Evolutionary conservation across 2,329 filamentous ascomycete genomes (phyloP).

Genomic region (Aspergillus caelatus): DNA sequence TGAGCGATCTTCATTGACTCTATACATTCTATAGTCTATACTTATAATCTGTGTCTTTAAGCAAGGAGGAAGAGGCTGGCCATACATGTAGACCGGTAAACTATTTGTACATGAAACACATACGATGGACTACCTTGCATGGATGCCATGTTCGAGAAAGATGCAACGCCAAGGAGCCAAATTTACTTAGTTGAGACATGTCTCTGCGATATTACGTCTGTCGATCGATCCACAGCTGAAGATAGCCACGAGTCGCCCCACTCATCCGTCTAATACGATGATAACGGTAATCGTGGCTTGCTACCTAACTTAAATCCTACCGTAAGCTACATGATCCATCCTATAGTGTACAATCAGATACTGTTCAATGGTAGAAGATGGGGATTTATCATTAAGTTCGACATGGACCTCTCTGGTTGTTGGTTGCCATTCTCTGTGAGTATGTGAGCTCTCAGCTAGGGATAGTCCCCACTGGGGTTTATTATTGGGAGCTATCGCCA

Average conservation of each 20-base stretch:
- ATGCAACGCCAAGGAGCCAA: not conserved
- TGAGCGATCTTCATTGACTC: not conserved
- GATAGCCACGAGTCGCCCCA: not conserved
- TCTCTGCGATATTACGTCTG: not conserved
- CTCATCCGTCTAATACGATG: not conserved
- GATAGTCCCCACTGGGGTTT: not conserved
- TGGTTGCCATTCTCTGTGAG: not conserved
- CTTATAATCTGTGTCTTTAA: not conserved
- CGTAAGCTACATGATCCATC: not conserved
- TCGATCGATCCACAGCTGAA: not conserved
- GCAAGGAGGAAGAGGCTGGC: not conserved
- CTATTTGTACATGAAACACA: not conserved
- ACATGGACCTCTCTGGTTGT: not conserved
- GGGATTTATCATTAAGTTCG: not conserved
- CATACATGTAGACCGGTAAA: not conserved
- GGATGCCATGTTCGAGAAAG: not conserved
- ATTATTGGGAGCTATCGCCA: not conserved
- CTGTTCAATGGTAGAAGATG: not conserved
- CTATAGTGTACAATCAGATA: not conserved
- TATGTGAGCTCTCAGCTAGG: not conserved
- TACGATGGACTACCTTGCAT: not conserved
- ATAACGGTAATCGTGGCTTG: not conserved
- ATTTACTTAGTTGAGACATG: not conserved
- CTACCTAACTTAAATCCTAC: not conserved
- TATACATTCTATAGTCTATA: not conserved